Evolutionary conservation across 176 grass and related monocot species (phyloP).

Genomic region (Paspalum notatum): DNA sequence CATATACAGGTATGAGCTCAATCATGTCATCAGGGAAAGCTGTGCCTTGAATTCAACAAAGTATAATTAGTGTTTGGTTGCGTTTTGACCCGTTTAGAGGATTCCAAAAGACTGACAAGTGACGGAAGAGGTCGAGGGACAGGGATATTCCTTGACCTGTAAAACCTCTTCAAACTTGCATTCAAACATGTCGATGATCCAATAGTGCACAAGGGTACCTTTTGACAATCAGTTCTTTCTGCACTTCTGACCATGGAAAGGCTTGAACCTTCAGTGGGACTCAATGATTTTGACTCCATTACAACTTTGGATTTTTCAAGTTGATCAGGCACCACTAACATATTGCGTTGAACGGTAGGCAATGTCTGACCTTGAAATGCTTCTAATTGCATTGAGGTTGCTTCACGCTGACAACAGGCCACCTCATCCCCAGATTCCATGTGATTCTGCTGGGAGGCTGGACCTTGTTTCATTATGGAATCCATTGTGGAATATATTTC

Average conservation of each 20-base stretch:
- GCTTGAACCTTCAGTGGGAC: conserved; percentile 14
- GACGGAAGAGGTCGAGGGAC: conserved; percentile 79
- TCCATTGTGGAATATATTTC: conserved; percentile 28
- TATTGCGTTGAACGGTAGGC: conserved; percentile 29
- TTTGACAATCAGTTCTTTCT: conserved; percentile 21
- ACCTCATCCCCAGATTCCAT: conserved; percentile 1
- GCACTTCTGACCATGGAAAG: conserved; percentile 31
- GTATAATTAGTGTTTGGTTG: conserved; percentile 35
- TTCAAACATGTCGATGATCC: conserved; percentile 69
- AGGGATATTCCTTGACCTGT: conserved; percentile 85
- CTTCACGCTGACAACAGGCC: conserved; percentile 3
- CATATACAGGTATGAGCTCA: conserved; percentile 16
- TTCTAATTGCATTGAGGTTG: conserved; percentile 19
- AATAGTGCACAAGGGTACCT: conserved; percentile 30
- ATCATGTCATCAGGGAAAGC: conserved; percentile 38
- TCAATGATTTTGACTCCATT: conserved; percentile 1
- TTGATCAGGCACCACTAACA: conserved; percentile 4
- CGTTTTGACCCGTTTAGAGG: conserved; percentile 68
- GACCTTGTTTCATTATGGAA: not conserved
- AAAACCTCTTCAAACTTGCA: conserved; percentile 79
- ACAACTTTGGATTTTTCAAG: conserved; percentile 22
- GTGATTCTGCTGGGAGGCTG: conserved; percentile 6
- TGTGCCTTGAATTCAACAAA: conserved; percentile 47
- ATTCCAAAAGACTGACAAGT: conserved; percentile 61
- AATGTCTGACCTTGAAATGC: conserved; percentile 7